phyloP scores from a whole-genome alignment of 2,329 filamentous ascomycete species.

The Claviceps citrina region DNA sequence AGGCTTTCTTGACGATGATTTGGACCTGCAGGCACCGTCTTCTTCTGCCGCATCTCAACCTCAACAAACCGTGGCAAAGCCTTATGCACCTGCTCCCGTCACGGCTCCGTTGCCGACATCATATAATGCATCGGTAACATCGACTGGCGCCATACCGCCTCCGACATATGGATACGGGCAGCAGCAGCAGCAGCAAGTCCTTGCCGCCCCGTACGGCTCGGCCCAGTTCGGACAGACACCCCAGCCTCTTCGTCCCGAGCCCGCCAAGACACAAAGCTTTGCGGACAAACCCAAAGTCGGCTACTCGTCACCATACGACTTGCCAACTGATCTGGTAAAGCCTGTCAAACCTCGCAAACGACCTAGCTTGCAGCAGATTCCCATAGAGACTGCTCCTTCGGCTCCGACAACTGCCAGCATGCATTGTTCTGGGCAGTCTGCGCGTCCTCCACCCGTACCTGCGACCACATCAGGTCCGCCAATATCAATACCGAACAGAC shows the following conservation, averaged over 20 bases:
- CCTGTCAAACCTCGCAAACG: slow-evolving; percentile 52
- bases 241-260: slow-evolving; percentile 24
- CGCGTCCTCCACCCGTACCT: slow-evolving; percentile 11
- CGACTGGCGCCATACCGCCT: slow-evolving; percentile 4
- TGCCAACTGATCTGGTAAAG: slow-evolving; percentile 64
- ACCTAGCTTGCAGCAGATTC: slow-evolving; percentile 35
- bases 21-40: slow-evolving; percentile 25
- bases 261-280: slow-evolving; percentile 62
- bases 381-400: slow-evolving; percentile 27
- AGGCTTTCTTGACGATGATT: slow-evolving; percentile 61
- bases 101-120: slow-evolving; percentile 9
- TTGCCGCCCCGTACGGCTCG: slow-evolving; percentile 11
- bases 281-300: slow-evolving; percentile 80
- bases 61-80: slow-evolving; percentile 9
- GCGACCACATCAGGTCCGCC: slow-evolving; percentile 7
- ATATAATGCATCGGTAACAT: slow-evolving; percentile 12
- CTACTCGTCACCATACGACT: slow-evolving; percentile 86
- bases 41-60: slow-evolving; percentile 6
- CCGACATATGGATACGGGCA: slow-evolving; percentile 9
- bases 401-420: slow-evolving; percentile 51
- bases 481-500: slow-evolving; percentile 2
- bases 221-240: slow-evolving; percentile 24
- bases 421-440: slow-evolving; percentile 16
- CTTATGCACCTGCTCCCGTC: slow-evolving; percentile 15
- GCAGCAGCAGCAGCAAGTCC: slow-evolving; percentile 12